Conservation (phyloP, 2,329 filamentous ascomycete species). For the Cladosporium sphaerospermum region DNA sequence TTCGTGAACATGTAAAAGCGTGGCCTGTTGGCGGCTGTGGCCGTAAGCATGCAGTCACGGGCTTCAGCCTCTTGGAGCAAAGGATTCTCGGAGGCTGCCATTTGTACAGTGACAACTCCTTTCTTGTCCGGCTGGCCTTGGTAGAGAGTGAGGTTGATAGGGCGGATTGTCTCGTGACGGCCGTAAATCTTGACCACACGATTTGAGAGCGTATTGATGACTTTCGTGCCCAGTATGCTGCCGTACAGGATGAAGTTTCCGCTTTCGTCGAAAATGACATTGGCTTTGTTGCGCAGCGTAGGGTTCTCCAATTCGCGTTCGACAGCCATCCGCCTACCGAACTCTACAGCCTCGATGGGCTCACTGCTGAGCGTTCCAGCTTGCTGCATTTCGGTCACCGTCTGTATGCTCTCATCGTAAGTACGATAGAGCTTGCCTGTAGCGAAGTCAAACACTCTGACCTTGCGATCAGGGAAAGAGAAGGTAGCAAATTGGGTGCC, state of each 20-base stretch:
- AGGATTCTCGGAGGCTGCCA: constrained; percentile 93
- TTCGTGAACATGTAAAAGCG: constrained; percentile 99
- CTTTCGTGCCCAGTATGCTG: constrained; percentile 85
- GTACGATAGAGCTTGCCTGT: constrained; percentile 82
- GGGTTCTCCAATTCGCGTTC: constrained; percentile 79
- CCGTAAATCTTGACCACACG: constrained; percentile 85
- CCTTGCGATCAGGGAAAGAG: constrained; percentile 88
- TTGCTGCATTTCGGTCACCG: constrained; percentile 90
- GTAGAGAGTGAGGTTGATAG: constrained; percentile 78
- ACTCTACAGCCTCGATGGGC: constrained; percentile 83
- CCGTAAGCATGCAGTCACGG: constrained; percentile 80
- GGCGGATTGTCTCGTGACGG: constrained; percentile 79
- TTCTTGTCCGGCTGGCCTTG: constrained; percentile 96
- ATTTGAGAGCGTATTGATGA: constrained; percentile 93
- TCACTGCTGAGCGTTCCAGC: constrained; percentile 70
- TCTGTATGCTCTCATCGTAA: constrained; percentile 89
- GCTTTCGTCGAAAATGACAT: constrained; percentile 92
- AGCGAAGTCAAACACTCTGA: constrained; percentile 88
- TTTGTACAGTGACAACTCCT: constrained; percentile 84
- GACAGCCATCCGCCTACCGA: constrained; percentile 77
- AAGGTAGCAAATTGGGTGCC: constrained; percentile 81
- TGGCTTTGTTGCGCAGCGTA: constrained; percentile 62
- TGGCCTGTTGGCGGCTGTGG: constrained; percentile 77
- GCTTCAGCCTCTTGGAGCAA: constrained; percentile 86
- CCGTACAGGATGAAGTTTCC: constrained; percentile 93